phyloP scores from a whole-genome alignment of 129 eudicot genomes.

The Flaveria linearis region DNA sequence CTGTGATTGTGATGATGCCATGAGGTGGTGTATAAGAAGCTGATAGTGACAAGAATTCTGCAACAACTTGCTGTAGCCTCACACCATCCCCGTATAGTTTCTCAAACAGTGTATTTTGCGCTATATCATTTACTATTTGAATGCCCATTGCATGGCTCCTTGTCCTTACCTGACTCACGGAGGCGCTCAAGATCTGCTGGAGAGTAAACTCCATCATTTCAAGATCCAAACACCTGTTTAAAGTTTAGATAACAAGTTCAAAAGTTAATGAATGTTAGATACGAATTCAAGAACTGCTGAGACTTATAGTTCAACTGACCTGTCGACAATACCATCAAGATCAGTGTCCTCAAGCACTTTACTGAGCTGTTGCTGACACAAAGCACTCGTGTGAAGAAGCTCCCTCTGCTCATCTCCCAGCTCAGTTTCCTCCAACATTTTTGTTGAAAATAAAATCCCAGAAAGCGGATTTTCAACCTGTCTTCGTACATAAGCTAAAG shows the following conservation, averaged over 20 bases:
- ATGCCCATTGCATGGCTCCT: constrained; percentile 68
- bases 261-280: not conserved
- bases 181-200: constrained; percentile 66
- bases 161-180: constrained; percentile 77
- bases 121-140: constrained; percentile 48
- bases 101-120: constrained; percentile 42
- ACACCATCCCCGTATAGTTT: constrained; percentile 71
- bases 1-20: constrained; percentile 25
- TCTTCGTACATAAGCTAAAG: constrained; percentile 71
- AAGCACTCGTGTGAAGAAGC: constrained; percentile 57
- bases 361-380: constrained; percentile 80
- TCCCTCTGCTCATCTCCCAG: constrained; percentile 67
- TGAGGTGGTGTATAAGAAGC: constrained; percentile 66
- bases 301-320: constrained; percentile 37
- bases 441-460: constrained; percentile 67
- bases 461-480: constrained; percentile 82
- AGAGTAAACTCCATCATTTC: constrained; percentile 86
- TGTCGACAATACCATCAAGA: constrained; percentile 80
- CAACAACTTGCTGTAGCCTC: constrained; percentile 87
- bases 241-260: not conserved
- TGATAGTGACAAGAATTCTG: constrained; percentile 66
- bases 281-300: not conserved
- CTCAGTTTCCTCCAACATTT: constrained; percentile 71
- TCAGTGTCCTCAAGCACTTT: constrained; percentile 89
- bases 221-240: constrained; percentile 65